These are phyloP conservation scores for Paracamarosporium sp. DNA, from an alignment of 2,329 filamentous ascomycete genomes.

Conservation along the genomic window DNA sequence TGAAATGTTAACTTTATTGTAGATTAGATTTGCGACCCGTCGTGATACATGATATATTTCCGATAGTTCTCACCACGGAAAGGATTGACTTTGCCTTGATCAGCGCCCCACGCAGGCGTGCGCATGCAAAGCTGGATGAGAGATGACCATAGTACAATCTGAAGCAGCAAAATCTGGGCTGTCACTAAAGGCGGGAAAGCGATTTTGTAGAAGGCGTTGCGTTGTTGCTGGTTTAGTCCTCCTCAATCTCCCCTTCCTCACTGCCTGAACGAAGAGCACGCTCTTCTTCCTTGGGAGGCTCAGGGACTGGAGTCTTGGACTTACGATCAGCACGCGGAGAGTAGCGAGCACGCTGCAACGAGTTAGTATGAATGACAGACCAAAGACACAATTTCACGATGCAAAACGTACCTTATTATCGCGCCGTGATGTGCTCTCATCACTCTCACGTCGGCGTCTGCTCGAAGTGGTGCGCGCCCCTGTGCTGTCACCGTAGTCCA, in stretches of 20 bases:
- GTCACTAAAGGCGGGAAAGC: slow-evolving; percentile 1
- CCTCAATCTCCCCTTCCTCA: slow-evolving; percentile 98
- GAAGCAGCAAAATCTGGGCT: neutral
- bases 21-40: no score
- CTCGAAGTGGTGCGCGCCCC: slow-evolving; percentile 59
- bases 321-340: slow-evolving; percentile 62
- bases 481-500: slow-evolving; percentile 81
- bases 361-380: slow-evolving; percentile 15
- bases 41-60: no score
- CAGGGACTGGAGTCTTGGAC: slow-evolving; percentile 61
- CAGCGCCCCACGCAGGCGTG: neutral
- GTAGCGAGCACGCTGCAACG: slow-evolving; percentile 54
- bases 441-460: slow-evolving; percentile 77
- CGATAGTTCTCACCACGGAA: no score
- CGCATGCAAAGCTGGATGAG: neutral
- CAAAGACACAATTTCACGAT: neutral
- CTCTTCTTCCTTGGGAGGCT: slow-evolving; percentile 62
- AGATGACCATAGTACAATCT: neutral
- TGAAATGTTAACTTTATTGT: no score
- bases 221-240: slow-evolving; percentile 55
- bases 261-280: slow-evolving; percentile 80
- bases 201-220: neutral
- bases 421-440: slow-evolving; percentile 56
- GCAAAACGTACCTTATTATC: slow-evolving; percentile 50
- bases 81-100: neutral